Evolutionary conservation across 371 early-diverging fungal species (phyloP).

Genomic region (Mortierella sp.): DNA sequence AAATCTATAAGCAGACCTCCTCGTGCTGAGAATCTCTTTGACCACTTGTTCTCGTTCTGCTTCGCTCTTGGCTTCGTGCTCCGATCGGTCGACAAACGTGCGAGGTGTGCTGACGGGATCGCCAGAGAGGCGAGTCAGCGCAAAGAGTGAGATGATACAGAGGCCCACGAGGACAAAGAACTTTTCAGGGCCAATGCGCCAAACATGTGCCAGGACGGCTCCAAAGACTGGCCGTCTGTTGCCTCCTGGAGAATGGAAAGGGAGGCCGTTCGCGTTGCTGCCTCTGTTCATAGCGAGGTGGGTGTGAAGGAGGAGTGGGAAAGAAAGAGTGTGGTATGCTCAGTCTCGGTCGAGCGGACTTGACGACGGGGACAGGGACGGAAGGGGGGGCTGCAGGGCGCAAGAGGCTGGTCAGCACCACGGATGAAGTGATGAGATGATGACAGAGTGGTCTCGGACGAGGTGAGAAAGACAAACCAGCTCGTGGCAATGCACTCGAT

Average conservation of each 20-base stretch:
- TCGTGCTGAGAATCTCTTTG: slow-evolving; percentile 29
- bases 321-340: too few species aligned
- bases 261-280: slow-evolving; percentile 32
- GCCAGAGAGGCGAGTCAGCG: too few species aligned
- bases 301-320: too few species aligned
- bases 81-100: slow-evolving; percentile 10
- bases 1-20: slow-evolving; percentile 33
- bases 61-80: slow-evolving; percentile 24
- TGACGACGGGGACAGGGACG: too few species aligned
- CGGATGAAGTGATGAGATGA: too few species aligned
- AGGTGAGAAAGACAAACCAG: too few species aligned
- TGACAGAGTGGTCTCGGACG: too few species aligned
- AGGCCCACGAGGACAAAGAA: slow-evolving; percentile 33
- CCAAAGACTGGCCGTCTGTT: slow-evolving; percentile 9
- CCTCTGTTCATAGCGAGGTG: slow-evolving; percentile 34
- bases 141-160: slow-evolving; percentile 23
- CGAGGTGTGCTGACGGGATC: slow-evolving; percentile 12
- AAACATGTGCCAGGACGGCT: slow-evolving; percentile 4
- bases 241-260: slow-evolving; percentile 28
- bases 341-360: too few species aligned
- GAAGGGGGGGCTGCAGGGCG: too few species aligned
- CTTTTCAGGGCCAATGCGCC: slow-evolving; percentile 18
- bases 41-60: slow-evolving; percentile 28
- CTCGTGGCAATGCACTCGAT: too few species aligned
- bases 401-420: too few species aligned